phyloP scores from a whole-genome alignment of 106 monocot genomes.

The Dioscorea alata region DNA sequence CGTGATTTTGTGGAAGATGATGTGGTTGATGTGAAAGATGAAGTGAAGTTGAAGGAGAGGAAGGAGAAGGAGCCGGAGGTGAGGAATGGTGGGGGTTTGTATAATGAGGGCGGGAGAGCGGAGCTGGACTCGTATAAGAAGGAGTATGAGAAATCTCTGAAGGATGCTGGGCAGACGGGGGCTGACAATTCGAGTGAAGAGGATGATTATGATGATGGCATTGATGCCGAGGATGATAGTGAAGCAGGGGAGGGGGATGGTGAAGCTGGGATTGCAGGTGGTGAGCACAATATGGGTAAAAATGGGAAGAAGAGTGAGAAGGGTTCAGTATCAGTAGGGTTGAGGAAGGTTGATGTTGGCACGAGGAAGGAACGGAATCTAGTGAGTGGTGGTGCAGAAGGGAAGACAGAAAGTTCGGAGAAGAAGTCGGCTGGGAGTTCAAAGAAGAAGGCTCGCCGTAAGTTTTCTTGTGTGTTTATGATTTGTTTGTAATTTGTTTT shows the following conservation, averaged over 20 bases:
- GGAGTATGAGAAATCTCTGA: slow-evolving; percentile 26
- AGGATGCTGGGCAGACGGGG: neutral
- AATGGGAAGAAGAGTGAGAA: neutral
- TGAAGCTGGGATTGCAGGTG: neutral
- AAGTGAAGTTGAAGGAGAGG: neutral
- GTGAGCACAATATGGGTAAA: neutral
- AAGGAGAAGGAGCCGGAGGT: neutral
- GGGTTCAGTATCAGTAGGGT: neutral
- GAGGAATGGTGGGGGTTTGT: slow-evolving; percentile 11
- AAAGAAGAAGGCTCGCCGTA: slow-evolving; percentile 3
- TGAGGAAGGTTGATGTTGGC: slow-evolving; percentile 5
- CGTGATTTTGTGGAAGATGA: slow-evolving; percentile 37
- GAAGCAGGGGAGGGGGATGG: neutral
- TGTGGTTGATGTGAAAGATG: neutral
- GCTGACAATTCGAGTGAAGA: neutral
- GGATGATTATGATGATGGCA: slow-evolving; percentile 32
- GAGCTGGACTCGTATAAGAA: slow-evolving; percentile 47
- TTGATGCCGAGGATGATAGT: slow-evolving; percentile 18
- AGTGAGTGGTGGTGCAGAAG: neutral
- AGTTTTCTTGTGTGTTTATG: neutral
- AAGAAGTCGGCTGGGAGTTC: neutral
- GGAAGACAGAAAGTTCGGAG: neutral
- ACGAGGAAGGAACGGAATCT: neutral
- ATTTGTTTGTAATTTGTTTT: too few relatives aligned
- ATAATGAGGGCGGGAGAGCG: slow-evolving; percentile 38